Evolutionary conservation across 2,329 filamentous ascomycete species (phyloP).

Genomic region (Fusarium liriodendri): DNA sequence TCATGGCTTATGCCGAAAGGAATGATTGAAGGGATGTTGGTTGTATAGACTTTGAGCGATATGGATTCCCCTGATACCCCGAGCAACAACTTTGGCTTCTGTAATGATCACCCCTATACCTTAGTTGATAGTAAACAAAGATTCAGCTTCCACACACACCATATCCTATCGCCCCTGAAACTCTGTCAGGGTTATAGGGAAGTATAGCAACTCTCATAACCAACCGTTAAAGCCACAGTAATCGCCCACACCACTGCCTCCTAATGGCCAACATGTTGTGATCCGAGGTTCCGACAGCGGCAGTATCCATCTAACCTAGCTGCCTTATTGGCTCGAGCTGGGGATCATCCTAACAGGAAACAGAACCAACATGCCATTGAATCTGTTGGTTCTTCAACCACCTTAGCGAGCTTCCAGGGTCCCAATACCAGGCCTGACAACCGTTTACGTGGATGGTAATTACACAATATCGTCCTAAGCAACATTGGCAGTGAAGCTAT

Average conservation of each 20-base stretch:
- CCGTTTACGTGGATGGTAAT: background rate
- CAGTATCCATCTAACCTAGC: background rate
- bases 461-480: background rate
- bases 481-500: background rate
- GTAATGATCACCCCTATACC: background rate
- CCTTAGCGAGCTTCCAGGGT: background rate
- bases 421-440: background rate
- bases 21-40: background rate
- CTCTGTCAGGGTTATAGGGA: background rate
- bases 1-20: background rate
- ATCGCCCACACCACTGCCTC: background rate
- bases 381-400: background rate
- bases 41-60: background rate
- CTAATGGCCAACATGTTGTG: background rate
- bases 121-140: background rate
- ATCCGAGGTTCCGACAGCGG: background rate
- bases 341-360: background rate
- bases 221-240: background rate
- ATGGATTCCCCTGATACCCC: background rate
- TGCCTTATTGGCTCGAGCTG: background rate
- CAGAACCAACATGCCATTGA: background rate
- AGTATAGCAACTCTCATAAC: background rate
- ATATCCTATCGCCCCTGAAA: no score
- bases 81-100: background rate
- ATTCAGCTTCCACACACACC: background rate